Base-by-base conservation (phyloP, 495 filamentous ascomycete genomes). In the Bacidia rubella region DNA sequence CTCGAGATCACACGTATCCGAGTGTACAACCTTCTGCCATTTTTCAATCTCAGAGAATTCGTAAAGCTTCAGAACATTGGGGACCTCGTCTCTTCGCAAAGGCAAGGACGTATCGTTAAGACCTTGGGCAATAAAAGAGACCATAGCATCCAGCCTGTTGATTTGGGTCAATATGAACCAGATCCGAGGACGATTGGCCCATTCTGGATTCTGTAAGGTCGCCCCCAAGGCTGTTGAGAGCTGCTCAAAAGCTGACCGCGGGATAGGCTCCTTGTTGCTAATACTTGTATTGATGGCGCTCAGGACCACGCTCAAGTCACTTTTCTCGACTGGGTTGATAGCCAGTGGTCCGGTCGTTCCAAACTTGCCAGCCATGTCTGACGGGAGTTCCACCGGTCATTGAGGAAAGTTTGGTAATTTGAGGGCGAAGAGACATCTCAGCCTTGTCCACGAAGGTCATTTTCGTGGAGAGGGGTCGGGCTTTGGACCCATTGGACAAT, bases 41-140 rank as follows among this genome's bases (percentile, higher is more conserved):
- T 25, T 12, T n/a, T 44, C 9, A 19, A 52, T 46, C 12, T 15
- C 2, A 12, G 20, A 12, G 21, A 21, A 24, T 17, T 52, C 38
- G 19, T 44, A 17, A 11, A 19, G 11, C 20, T 52, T 52, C 24
- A 52, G 26, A 17, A 32, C 24, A 7, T 22, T 21, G 9, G 49
- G 49, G 26, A 21, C 25, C 25, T 12, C 47, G 22, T 17, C 29
- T 43, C 23, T 60, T 54, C n/a, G n/a, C 7, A 44, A 22, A 9
- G 60, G 57, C 19, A 62, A 35, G 7, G 54, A 53, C 12, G 53
- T 51, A 50, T 62, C 60, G 12, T 39, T 51, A 3, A 62, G 51
- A 15, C 57, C 59, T 23, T 57, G 56, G 26, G 29, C 29, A 35
- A 59, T 42, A 47, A 62, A 59, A 22, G 48, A 11, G 11, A 49